A percentile compares a stretch with the other conserved stretches of the same genome.
These are phyloP conservation scores for Tilletiopsis washingtonensis DNA, from an alignment of 1,284 basidiomycete species.

Conservation along the genomic window DNA sequence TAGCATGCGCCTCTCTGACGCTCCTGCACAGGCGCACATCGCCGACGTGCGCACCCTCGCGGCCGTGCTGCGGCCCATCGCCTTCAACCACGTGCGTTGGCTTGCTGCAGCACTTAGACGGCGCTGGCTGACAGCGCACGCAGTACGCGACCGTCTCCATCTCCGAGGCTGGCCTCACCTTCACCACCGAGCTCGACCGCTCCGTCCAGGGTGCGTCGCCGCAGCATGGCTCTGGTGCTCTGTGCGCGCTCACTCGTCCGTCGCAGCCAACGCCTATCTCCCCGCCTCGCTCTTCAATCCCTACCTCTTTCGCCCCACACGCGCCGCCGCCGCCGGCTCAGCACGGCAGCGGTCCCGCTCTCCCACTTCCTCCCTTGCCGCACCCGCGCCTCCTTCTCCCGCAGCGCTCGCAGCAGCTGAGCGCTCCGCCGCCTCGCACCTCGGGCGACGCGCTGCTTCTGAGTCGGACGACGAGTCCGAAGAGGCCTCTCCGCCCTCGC, in stretches of 20 bases:
- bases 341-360: no score
- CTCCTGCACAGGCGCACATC: constrained; percentile 61
- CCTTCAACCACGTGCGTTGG: constrained; percentile 52
- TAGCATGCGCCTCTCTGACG: no score
- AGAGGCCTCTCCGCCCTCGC: constrained; percentile 37
- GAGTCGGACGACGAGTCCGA: no score
- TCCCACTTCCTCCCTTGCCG: no score
- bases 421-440: neutral
- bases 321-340: neutral
- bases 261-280: constrained; percentile 73
- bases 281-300: constrained; percentile 69
- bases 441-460: constrained; percentile 12
- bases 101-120: constrained; percentile 33
- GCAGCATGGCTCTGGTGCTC: constrained; percentile 8
- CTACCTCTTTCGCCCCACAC: constrained; percentile 55
- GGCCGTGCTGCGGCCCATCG: constrained; percentile 66
- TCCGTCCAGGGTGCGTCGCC: constrained; percentile 61
- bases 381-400: neutral
- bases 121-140: no score
- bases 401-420: neutral
- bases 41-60: constrained; percentile 70
- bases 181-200: constrained; percentile 77
- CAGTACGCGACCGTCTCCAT: constrained; percentile 65
- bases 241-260: neutral
- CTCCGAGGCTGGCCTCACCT: constrained; percentile 62